Conservation (phyloP, 1,284 basidiomycete species). For the Papiliotrema terrestris region DNA sequence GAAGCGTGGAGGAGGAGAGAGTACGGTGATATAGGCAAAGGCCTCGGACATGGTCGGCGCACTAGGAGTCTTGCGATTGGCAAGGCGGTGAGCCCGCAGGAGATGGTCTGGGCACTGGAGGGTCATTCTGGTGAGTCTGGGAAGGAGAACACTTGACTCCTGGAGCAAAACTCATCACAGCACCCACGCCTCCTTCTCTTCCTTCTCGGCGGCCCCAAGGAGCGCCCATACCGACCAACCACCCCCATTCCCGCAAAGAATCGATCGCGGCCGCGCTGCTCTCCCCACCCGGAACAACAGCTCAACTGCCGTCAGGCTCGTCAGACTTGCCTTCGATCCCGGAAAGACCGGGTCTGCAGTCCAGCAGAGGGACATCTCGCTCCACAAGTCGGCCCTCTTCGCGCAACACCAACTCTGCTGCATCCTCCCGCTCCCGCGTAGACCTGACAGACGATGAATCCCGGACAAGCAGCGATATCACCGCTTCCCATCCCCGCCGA, state of each 20-base stretch:
- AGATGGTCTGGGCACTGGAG: constrained; percentile 43
- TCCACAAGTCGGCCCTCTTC: constrained; percentile 1
- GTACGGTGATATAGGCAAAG: constrained; percentile 4
- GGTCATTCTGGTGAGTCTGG: constrained; percentile 22
- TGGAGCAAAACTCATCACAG: neutral
- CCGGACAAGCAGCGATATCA: neutral
- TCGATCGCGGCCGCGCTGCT: constrained; percentile 24
- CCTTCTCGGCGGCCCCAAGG: constrained; percentile 24
- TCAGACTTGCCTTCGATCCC: constrained; percentile 1
- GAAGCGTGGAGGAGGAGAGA: constrained; percentile 22
- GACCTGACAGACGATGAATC: constrained; percentile 3
- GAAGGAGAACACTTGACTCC: neutral
- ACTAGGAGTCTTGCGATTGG: constrained; percentile 37
- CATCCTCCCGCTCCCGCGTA: constrained; percentile 5
- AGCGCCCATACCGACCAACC: constrained; percentile 22
- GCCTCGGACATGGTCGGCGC: constrained; percentile 24
- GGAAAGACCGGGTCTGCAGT: constrained; percentile 1
- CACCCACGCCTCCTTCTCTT: constrained; percentile 27
- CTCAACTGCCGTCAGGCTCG: neutral
- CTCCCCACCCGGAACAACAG: constrained; percentile 11
- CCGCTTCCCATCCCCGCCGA: neutral
- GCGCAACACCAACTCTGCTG: neutral
- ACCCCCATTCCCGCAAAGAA: constrained; percentile 45
- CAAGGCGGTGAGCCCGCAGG: constrained; percentile 41
- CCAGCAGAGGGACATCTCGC: neutral